Percentiles rank a stretch among this genome's conserved stretches.
phyloP scores from a whole-genome alignment of 176 grass and related monocot genomes.

The Paspalum notatum region DNA sequence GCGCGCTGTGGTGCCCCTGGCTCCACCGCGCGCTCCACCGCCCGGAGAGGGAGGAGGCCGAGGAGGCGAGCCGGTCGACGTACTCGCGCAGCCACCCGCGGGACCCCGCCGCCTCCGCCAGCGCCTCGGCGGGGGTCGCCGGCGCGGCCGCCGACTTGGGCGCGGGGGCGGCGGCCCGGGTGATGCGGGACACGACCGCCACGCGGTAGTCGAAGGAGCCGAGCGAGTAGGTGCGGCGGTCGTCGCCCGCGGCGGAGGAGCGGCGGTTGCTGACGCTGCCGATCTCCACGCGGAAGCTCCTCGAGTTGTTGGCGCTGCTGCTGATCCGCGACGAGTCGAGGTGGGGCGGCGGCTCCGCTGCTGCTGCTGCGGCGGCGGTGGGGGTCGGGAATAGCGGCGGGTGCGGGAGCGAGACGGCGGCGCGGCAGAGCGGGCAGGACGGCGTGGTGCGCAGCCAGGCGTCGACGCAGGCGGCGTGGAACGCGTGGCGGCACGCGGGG shows the following conservation, averaged over 20 bases:
- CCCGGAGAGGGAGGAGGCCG: constrained; percentile 70
- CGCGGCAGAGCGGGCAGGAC: constrained; percentile 91
- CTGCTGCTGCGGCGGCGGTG: background rate
- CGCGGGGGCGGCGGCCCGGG: constrained; percentile 28
- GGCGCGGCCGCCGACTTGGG: background rate
- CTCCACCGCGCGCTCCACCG: constrained; percentile 82
- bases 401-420: constrained; percentile 66
- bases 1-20: constrained; percentile 50
- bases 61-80: constrained; percentile 80
- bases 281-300: constrained; percentile 89
- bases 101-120: constrained; percentile 71
- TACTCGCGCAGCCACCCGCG: constrained; percentile 89
- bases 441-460: constrained; percentile 85
- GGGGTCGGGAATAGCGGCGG: constrained; percentile 60
- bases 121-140: constrained; percentile 53
- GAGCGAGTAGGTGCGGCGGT: constrained; percentile 71
- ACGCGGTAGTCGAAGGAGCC: constrained; percentile 91
- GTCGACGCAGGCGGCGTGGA: constrained; percentile 86
- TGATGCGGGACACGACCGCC: constrained; percentile 73
- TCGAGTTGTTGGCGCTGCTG: constrained; percentile 43
- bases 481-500: constrained; percentile 87
- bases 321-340: constrained; percentile 28
- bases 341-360: background rate
- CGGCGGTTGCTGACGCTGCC: constrained; percentile 77
- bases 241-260: constrained; percentile 47